Base-by-base conservation (phyloP, 2,329 filamentous ascomycete species). In the Penicillium decumbens region DNA sequence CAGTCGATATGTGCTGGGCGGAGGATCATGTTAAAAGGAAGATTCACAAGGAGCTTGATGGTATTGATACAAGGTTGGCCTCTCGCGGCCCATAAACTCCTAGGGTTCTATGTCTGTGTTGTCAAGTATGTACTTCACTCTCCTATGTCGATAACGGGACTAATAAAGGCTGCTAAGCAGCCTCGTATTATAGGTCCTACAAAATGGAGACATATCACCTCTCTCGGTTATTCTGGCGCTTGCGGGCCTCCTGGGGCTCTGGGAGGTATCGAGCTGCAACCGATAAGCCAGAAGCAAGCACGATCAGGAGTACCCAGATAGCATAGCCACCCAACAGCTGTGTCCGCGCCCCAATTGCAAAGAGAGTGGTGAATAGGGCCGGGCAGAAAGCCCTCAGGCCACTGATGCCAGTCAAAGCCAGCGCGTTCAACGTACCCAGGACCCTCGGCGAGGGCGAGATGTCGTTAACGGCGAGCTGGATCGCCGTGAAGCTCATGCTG, bases 401-500 rank as follows among this genome's bases (percentile, higher is more conserved):
- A 54, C 82, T 83, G 0, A 75, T 69, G 0, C 82, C 61, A 0
- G 85, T 85, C 49, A 92, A 72, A 0, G 81, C 79, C 1, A 89
- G 59, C 0, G 84, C 84, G 58, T 92, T 92, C 25, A 93, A 71
- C 0, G 82, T 89, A 0, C 84, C 87, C 8, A 92, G 72, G 0
- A 82, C 79, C 37, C 75, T 73, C 1, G 81, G 77, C 8, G 77
- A 81, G 0, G 88, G 88, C 0, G 83, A 78, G 2, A 87, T 80
- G 50, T 91, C 86, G 66, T 92, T 92, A 28, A 92, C 63, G 0
- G 82, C 82, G 7, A 92, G 80, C 72, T 91, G 87, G 0, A 84
- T 77, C 1, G 77, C 83, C 0, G 85, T 90, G 62, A 86, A 87
- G 1, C 78, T 75, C 85, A 88, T 89, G 42, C 77, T 77, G 0